These are phyloP conservation scores for Metschnikowia corniflorae DNA, from an alignment of 805 yeast species.

Conservation along the genomic window DNA sequence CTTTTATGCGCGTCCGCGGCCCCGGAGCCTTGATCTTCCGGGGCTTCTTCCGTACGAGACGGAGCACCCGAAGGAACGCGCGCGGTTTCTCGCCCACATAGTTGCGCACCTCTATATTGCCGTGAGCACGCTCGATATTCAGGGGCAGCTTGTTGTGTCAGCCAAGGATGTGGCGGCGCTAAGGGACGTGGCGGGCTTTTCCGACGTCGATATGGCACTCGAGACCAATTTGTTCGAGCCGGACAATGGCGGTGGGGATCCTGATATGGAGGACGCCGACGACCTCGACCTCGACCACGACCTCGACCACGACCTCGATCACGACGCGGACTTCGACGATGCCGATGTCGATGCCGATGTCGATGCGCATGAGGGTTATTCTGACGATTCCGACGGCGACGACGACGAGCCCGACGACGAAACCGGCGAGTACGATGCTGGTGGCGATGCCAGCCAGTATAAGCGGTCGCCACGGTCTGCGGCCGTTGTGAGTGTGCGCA, in stretches of 20 bases:
- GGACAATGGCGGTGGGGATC: constrained; percentile 16
- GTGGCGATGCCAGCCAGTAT: constrained; percentile 46
- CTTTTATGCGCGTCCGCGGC: constrained; percentile 35
- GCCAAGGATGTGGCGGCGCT: constrained; percentile 60
- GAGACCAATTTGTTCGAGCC: constrained; percentile 50
- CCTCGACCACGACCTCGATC: constrained; percentile 5
- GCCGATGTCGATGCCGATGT: constrained; percentile 18
- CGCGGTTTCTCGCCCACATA: constrained; percentile 74
- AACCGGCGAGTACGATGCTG: constrained; percentile 31
- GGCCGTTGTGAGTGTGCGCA: constrained; percentile 67
- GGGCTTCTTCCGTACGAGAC: constrained; percentile 67
- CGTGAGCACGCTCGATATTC: constrained; percentile 66
- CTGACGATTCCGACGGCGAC: constrained; percentile 42
- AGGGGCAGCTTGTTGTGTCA: constrained; percentile 63
- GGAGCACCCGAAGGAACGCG: constrained; percentile 66
- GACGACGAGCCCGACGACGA: constrained; percentile 38
- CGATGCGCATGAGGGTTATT: constrained; percentile 34
- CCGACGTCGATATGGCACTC: constrained; percentile 45
- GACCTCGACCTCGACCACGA: constrained; percentile 6
- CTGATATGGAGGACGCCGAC: constrained; percentile 21
- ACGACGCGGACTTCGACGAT: constrained; percentile 25
- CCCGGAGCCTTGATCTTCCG: constrained; percentile 41
- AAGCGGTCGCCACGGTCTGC: constrained; percentile 65
- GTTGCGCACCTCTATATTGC: constrained; percentile 77
- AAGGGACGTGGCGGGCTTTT: constrained; percentile 26